Evolutionary conservation across 2,329 filamentous ascomycete species (phyloP).

Genomic region (Diaporthe velutina): DNA sequence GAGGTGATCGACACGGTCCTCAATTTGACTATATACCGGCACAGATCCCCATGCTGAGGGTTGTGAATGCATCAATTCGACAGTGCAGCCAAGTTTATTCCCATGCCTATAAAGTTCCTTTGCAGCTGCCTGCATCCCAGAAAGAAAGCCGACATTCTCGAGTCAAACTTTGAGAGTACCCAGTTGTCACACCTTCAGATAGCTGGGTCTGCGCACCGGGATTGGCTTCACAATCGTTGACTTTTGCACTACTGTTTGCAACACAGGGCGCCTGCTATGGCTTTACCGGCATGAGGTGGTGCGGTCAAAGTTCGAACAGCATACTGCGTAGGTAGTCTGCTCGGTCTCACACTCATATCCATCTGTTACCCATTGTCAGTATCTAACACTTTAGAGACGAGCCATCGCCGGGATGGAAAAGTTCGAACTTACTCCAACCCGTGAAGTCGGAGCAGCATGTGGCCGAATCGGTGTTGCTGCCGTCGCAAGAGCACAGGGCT

Average conservation of each 20-base stretch:
- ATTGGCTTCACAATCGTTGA: neutral
- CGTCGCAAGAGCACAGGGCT: slow-evolving; percentile 14
- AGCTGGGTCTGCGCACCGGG: too few relatives aligned
- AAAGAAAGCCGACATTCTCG: too few relatives aligned
- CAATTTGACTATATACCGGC: too few relatives aligned
- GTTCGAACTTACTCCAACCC: neutral
- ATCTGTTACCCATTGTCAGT: neutral
- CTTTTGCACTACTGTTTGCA: neutral
- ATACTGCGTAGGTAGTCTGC: neutral
- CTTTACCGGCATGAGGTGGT: slow-evolving; percentile 15
- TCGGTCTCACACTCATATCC: slow-evolving; percentile 1
- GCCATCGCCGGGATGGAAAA: neutral
- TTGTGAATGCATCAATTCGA: too few relatives aligned
- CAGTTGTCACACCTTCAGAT: too few relatives aligned
- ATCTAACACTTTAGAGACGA: neutral
- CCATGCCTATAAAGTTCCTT: too few relatives aligned
- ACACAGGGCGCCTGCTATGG: too few relatives aligned
- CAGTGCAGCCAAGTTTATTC: too few relatives aligned
- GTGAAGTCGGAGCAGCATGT: neutral
- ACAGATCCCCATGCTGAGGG: too few relatives aligned
- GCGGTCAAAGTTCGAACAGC: slow-evolving; percentile 9
- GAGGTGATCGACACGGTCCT: too few relatives aligned
- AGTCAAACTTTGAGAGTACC: too few relatives aligned
- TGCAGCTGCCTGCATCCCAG: too few relatives aligned
- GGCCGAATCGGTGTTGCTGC: slow-evolving; percentile 7